Evolutionary conservation across 805 yeast genomes (phyloP), one percentile per base, ranked within the genome.

Genomic region (Komagataella kurtzmanii): DNA sequence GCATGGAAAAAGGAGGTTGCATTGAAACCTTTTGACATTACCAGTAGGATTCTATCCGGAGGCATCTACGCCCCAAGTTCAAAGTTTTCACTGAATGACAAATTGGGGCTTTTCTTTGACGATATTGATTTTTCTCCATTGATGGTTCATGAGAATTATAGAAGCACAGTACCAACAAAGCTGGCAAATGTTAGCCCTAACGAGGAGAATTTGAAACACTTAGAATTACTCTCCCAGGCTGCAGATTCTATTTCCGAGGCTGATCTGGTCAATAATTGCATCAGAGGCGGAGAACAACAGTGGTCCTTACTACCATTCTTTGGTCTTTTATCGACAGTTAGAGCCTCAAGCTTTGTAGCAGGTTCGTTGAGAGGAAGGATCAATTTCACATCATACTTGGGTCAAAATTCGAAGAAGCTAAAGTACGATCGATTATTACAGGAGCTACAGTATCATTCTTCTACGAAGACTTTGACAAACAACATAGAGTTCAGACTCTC

Each of bases 261-360:
- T 12, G 98, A 93, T 65, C 64, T 84, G 21, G 84, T 90, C 23
- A 96, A 88, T 61, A 72, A 80, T 24, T 74, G 79, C 63, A 91
- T 93, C 53, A 86, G 95, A 61, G 85, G 95, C 47, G 78, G 91
- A 45, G 96, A 90, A 57, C 98, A 91, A 65, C 87, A 86, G 58
- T 90, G 98, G 98, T 80, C 93, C 54, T 73, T 91, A 54, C 76
- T 93, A 72, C 99, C 98, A 6, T 75, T 88, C 59, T 97, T 88
- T 66, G 97, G 89, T 0, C 75, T 88, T 3, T 72, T 85, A 73
- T 90, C 97, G 1, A 78, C 95, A 0, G 88, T 93, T 10, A 69
- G 78, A 49, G 99, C 98, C 1, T 75, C 88, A 0, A 79, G 80
- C 40, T 76, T 74, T 56, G 81, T 88, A 18, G 82, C 87, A 14